Evolutionary conservation across 2,329 filamentous ascomycete genomes (phyloP).

Genomic region (Ophiognomonia clavigignenti-juglandacearum): DNA sequence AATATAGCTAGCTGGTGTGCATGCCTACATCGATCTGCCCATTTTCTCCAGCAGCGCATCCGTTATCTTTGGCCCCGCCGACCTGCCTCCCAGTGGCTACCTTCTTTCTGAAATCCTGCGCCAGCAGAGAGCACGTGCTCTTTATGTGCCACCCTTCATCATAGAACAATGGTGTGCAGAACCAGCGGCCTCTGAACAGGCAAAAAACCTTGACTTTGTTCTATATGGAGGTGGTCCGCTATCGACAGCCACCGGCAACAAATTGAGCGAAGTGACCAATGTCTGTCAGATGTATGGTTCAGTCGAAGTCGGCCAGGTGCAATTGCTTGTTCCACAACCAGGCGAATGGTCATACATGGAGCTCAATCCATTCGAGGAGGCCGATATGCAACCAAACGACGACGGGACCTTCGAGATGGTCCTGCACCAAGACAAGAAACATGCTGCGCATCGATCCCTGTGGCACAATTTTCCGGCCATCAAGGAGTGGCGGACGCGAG

Average conservation of each 20-base stretch:
- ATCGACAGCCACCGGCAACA: conserved; percentile 16
- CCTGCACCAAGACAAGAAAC: conserved; percentile 13
- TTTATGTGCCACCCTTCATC: conserved; percentile 18
- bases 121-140: too few relatives aligned
- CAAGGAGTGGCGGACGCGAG: conserved; percentile 18
- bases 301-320: conserved; percentile 18
- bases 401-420: conserved; percentile 18
- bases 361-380: conserved; percentile 19
- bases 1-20: conserved; percentile 14
- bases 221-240: conserved; percentile 20
- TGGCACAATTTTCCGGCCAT: conserved; percentile 18
- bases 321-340: conserved; percentile 16
- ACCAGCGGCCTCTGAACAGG: conserved; percentile 16
- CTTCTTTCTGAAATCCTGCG: too few relatives aligned
- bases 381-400: conserved; percentile 16
- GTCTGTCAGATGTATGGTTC: conserved; percentile 21
- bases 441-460: conserved; percentile 13
- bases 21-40: too few relatives aligned
- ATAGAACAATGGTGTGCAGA: conserved; percentile 16
- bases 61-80: too few relatives aligned
- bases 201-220: conserved; percentile 17
- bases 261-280: conserved; percentile 18
- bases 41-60: too few relatives aligned
- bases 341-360: conserved; percentile 20
- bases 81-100: too few relatives aligned